A percentile compares a stretch with the other conserved stretches of the same genome.
phyloP scores from a whole-genome alignment of 2,329 filamentous ascomycete species.

The Trichoderma oligosporum region DNA sequence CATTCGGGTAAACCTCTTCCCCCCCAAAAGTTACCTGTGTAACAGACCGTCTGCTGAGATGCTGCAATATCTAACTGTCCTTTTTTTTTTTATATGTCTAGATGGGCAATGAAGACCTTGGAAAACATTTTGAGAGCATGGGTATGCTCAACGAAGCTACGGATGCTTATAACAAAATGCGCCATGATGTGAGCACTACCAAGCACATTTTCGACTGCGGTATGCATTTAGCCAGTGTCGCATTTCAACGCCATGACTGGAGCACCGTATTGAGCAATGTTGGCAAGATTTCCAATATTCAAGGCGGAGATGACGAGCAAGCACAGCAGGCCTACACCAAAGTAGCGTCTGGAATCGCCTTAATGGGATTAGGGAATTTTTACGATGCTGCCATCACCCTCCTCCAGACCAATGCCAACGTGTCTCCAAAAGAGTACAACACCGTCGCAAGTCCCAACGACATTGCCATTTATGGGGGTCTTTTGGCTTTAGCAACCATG shows the following conservation, averaged over 20 bases:
- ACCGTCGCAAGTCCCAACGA: conserved; percentile 80
- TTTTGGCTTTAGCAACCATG: conserved; percentile 89
- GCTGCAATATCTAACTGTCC: background rate
- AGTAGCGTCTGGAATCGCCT: conserved; percentile 49
- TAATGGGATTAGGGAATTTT: conserved; percentile 46
- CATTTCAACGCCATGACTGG: conserved; percentile 76
- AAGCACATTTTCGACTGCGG: conserved; percentile 82
- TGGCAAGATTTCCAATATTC: conserved; percentile 59
- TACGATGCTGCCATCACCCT: conserved; percentile 68
- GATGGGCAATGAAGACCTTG: conserved; percentile 95
- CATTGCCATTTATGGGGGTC: conserved; percentile 83
- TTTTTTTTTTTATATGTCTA: conserved; percentile 34
- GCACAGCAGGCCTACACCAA: conserved; percentile 47
- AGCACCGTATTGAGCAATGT: conserved; percentile 57
- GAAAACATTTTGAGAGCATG: conserved; percentile 73
- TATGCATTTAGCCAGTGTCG: conserved; percentile 71
- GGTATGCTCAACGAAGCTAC: conserved; percentile 70
- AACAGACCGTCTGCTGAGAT: background rate
- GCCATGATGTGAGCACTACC: conserved; percentile 79
- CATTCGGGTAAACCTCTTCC: conserved; percentile 61
- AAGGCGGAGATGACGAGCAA: conserved; percentile 46
- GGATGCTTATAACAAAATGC: conserved; percentile 81
- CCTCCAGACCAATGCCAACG: conserved; percentile 55
- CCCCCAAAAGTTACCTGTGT: background rate
- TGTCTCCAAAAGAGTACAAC: conserved; percentile 55